phyloP scores from a whole-genome alignment of 1,139 yeast species.

The Magnusiomyces starmeri region DNA sequence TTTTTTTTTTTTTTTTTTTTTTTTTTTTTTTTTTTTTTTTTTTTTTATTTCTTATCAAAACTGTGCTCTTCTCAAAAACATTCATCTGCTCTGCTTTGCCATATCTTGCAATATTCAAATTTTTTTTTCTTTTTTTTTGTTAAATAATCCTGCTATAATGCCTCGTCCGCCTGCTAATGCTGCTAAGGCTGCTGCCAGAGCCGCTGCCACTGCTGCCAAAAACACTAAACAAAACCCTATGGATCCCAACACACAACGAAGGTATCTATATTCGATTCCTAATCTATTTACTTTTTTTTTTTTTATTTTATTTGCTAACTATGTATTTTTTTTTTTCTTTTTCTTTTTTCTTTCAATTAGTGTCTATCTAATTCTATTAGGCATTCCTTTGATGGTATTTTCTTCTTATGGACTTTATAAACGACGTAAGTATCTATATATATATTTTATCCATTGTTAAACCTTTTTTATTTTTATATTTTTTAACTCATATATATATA shows the following conservation, averaged over 20 bases:
- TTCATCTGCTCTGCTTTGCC: too few relatives aligned
- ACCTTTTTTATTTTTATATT: slow-evolving; percentile 1
- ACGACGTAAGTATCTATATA: slow-evolving; percentile 26
- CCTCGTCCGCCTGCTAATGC: slow-evolving; percentile 13
- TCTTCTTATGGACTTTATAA: slow-evolving; percentile 37
- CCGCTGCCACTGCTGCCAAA: slow-evolving; percentile 1
- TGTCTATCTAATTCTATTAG: slow-evolving; percentile 38
- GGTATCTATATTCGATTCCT: slow-evolving; percentile 5
- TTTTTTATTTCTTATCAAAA: too few relatives aligned
- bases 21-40: too few relatives aligned
- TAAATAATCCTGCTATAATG: slow-evolving; percentile 8
- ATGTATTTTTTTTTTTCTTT: background rate
- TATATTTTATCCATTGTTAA: background rate
- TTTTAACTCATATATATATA: background rate
- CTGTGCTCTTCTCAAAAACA: too few relatives aligned
- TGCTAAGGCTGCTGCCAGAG: slow-evolving; percentile 4
- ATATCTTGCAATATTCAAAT: too few relatives aligned
- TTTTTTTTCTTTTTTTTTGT: too few relatives aligned
- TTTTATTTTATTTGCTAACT: background rate
- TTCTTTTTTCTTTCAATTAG: slow-evolving; percentile 16
- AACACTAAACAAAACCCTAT: slow-evolving; percentile 5
- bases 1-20: too few relatives aligned
- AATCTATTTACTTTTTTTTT: background rate
- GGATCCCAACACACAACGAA: slow-evolving; percentile 14
- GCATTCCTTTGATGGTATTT: slow-evolving; percentile 36